These are phyloP conservation scores for Suillus tomentosus DNA, from an alignment of 768 basidiomycete species.

Conservation along the genomic window DNA sequence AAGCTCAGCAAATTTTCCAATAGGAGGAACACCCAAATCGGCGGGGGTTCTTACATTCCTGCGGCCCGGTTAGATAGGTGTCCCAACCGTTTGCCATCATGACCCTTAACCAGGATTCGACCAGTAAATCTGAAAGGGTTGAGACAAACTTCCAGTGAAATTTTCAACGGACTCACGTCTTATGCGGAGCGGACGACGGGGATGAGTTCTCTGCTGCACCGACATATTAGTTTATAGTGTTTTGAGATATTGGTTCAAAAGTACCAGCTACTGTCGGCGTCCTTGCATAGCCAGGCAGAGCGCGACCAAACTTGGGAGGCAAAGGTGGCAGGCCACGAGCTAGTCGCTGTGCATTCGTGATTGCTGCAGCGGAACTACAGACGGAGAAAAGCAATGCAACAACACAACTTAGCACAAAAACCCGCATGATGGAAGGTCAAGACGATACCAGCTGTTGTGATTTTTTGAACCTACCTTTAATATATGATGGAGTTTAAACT, in stretches of 20 bases:
- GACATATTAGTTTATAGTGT: neutral
- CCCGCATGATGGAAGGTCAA: conserved; percentile 11
- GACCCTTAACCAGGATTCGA: conserved; percentile 38
- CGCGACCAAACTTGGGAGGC: conserved; percentile 35
- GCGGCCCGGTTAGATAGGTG: conserved; percentile 36
- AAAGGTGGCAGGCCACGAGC: conserved; percentile 47
- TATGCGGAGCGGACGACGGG: conserved; percentile 8
- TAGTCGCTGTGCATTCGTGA: conserved; percentile 46
- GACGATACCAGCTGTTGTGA: neutral
- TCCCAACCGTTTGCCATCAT: conserved; percentile 34
- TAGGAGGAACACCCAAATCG: neutral
- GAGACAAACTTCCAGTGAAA: conserved; percentile 6
- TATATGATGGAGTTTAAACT: neutral
- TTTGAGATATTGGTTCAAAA: neutral
- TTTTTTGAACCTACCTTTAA: conserved; percentile 3
- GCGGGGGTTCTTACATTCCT: conserved; percentile 22
- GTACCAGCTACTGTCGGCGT: conserved; percentile 30
- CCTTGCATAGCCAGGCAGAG: conserved; percentile 28
- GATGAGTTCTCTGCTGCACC: conserved; percentile 1
- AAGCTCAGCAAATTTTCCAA: conserved; percentile 2
- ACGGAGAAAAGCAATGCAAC: conserved; percentile 26
- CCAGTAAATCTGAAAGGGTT: conserved; percentile 30
- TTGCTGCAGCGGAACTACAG: conserved; percentile 22
- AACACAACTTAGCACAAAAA: conserved; percentile 15
- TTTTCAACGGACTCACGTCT: conserved; percentile 24